Base-by-base conservation (phyloP, 2,329 filamentous ascomycete species). In the Hypomyces perniciosus region DNA sequence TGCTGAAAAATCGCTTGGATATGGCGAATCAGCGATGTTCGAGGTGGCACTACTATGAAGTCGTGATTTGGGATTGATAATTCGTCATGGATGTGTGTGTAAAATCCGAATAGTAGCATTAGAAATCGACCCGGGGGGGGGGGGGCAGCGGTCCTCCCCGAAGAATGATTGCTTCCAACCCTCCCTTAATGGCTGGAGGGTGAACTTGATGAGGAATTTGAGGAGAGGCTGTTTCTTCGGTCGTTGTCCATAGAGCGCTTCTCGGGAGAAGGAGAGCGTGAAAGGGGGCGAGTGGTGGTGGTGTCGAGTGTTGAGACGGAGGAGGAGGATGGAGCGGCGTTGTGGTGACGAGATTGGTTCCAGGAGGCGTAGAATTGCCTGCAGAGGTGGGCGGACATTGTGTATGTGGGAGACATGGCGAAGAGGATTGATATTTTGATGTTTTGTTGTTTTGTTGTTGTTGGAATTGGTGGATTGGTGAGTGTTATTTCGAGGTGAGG, bases 311-410 rank as follows among this genome's bases (percentile, higher is more conserved):
- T 47, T 4, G 47, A 26, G 8, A 35, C 4, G 10, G 45, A 47
- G 30, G 45, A 30, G 2, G 48, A 45, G 7, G 47, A 45, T 60
- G 65, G 56, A 51, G 54, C 48, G 31, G 54, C 50, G 42, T 66
- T 67, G 29, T 68, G 63, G 56, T 75, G 71, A 56, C 72, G 72
- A 42, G 72, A 66, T 61, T 79, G 75, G 56, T 72, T 72, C 76
- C 78, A 81, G n/a, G 79, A 81, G 46, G 75, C 70, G 69, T 74
- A 78, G 67, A 82, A 77, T 60, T 81, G 72, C 66, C 78, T 80
- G 76, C 77, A 79, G 65, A 82, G 68, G 59, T 82, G 79, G 59
- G 78, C 77, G 12, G 78, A 80, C 73, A 82, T 80, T 56, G 79
- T 81, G 68, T 81, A 79, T 35, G 79, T 80, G 46, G 77, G 78